phyloP scores from a whole-genome alignment of 257 asterid genomes.

The Vinca minor region DNA sequence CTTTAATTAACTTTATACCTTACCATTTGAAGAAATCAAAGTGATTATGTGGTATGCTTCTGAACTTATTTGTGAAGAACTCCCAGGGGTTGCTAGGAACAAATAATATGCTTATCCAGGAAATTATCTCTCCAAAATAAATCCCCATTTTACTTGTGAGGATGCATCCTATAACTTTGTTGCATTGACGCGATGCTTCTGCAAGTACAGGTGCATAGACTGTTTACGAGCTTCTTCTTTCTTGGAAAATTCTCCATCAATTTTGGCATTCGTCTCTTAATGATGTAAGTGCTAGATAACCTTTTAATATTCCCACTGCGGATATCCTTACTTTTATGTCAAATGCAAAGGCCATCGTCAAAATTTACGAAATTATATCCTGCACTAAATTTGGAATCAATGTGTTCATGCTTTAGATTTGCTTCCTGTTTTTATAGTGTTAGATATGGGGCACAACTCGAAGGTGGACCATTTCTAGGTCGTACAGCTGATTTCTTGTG shows the following conservation, averaged over 20 bases:
- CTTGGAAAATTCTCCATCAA: slow-evolving; percentile 84
- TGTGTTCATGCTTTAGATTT: neutral
- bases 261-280: slow-evolving; percentile 93
- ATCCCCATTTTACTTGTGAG: neutral
- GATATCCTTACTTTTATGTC: neutral
- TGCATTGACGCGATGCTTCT: neutral
- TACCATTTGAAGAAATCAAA: neutral
- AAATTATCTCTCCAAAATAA: neutral
- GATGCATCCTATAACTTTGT: neutral
- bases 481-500: slow-evolving; percentile 98
- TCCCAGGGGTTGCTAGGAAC: neutral
- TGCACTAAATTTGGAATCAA: neutral
- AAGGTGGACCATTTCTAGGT: slow-evolving; percentile 71
- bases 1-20: neutral
- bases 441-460: slow-evolving; percentile 96
- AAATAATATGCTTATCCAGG: neutral
- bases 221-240: slow-evolving; percentile 71
- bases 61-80: neutral
- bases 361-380: neutral
- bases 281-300: slow-evolving; percentile 59
- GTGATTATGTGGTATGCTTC: neutral
- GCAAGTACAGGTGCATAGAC: slow-evolving; percentile 65
- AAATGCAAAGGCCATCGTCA: neutral
- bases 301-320: neutral
- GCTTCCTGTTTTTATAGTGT: slow-evolving; percentile 48